phyloP scores from a whole-genome alignment of 2,329 filamentous ascomycete species.

The Colletotrichum neosansevieriae region DNA sequence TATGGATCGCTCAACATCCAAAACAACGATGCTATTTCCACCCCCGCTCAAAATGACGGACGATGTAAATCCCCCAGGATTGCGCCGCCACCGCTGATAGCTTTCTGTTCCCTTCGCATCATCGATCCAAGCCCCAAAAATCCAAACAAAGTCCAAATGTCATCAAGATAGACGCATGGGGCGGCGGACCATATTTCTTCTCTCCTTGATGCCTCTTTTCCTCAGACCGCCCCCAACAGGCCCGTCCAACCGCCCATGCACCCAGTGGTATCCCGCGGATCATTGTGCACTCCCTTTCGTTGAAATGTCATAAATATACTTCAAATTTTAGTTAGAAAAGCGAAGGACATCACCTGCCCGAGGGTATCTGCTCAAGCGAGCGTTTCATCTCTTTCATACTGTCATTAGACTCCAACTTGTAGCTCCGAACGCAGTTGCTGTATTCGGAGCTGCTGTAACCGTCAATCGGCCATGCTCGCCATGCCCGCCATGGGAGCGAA shows the following conservation, averaged over 20 bases:
- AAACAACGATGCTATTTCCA: constrained; percentile 13
- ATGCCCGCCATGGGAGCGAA: constrained; percentile 52
- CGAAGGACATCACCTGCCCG: neutral
- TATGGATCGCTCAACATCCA: constrained; percentile 24
- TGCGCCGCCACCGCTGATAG: constrained; percentile 21
- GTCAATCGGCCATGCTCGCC: constrained; percentile 46
- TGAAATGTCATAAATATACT: neutral
- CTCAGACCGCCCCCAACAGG: neutral
- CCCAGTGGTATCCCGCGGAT: constrained; percentile 32
- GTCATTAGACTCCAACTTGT: constrained; percentile 18
- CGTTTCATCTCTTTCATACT: constrained; percentile 21
- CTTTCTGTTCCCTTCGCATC: constrained; percentile 27
- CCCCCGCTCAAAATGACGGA: constrained; percentile 18
- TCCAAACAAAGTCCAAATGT: constrained; percentile 16
- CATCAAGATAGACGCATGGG: constrained; percentile 12
- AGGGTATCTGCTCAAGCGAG: constrained; percentile 10
- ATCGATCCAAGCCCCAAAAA: constrained; percentile 23
- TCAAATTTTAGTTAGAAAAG: neutral
- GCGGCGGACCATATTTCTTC: neutral
- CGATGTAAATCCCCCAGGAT: constrained; percentile 11
- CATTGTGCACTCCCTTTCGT: constrained; percentile 25
- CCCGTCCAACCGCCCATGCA: constrained; percentile 9
- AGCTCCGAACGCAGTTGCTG: constrained; percentile 11
- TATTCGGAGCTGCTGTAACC: constrained; percentile 9
- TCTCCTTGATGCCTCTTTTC: neutral